A percentile compares a stretch with the other conserved stretches of the same genome.
Conservation (phyloP, 2,329 filamentous ascomycete species). For the Sclerotinia trifoliorum region DNA sequence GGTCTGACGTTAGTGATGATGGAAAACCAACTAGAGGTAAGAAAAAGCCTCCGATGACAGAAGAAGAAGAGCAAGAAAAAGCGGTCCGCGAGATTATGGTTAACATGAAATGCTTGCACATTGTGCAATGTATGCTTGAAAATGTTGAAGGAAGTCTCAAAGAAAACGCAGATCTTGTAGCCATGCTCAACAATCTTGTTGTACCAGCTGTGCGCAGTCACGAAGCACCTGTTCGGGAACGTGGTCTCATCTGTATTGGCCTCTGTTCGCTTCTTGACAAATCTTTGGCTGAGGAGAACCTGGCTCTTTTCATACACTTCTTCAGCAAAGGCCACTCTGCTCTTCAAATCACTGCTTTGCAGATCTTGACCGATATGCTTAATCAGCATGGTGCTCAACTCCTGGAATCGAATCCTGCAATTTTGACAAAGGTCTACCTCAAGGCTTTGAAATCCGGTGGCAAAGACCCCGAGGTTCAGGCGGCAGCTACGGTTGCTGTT, state of each 20-base stretch:
- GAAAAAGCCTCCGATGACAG: conserved; percentile 50
- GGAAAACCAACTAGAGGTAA: conserved; percentile 51
- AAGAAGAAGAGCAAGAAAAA: conserved; percentile 69
- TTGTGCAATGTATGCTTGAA: conserved; percentile 95
- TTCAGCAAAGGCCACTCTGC: conserved; percentile 89
- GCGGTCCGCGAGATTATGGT: conserved; percentile 89
- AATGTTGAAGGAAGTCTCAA: conserved; percentile 88
- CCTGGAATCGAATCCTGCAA: conserved; percentile 61
- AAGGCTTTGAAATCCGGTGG: conserved; percentile 73
- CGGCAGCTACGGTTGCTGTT: conserved; percentile 75
- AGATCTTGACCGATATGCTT: conserved; percentile 90
- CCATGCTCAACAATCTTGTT: conserved; percentile 97
- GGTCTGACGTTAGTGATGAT: conserved; percentile 74
- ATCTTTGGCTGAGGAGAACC: conserved; percentile 86
- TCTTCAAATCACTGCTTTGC: conserved; percentile 83
- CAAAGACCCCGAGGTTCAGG: conserved; percentile 71
- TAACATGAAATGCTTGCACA: conserved; percentile 97
- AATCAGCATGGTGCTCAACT: conserved; percentile 84
- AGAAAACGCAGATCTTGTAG: conserved; percentile 85
- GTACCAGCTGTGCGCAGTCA: conserved; percentile 93
- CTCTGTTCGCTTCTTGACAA: conserved; percentile 89
- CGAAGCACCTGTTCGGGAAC: conserved; percentile 87
- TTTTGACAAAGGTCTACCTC: conserved; percentile 77
- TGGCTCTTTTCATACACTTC: conserved; percentile 92
- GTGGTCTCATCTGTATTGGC: conserved; percentile 84